Evolutionary conservation across 1,284 basidiomycete genomes (phyloP).

Genomic region (Malassezia japonica): DNA sequence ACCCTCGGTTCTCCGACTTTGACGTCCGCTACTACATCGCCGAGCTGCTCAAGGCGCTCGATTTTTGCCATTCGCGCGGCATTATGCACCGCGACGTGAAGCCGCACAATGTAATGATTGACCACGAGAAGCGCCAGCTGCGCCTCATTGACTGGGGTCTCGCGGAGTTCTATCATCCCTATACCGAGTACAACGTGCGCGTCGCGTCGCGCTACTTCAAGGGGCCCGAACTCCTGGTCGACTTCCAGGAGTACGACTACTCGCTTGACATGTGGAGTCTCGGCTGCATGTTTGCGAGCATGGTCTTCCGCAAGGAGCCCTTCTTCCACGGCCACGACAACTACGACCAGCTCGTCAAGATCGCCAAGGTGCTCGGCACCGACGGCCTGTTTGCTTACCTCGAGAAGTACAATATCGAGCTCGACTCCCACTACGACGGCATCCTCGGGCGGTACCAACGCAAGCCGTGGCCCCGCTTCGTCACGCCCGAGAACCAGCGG

Average conservation of each 20-base stretch:
- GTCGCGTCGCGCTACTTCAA: constrained; percentile 98
- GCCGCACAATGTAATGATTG: constrained; percentile 99
- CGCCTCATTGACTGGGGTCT: constrained; percentile 98
- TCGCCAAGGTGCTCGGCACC: constrained; percentile 91
- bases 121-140: constrained; percentile 88
- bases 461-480: constrained; percentile 63
- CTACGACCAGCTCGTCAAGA: constrained; percentile 96
- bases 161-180: constrained; percentile 96
- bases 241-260: constrained; percentile 97
- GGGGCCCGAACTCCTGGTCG: constrained; percentile 89
- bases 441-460: constrained; percentile 59
- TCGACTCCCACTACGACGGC: constrained; percentile 49
- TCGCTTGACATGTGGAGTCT: constrained; percentile 87
- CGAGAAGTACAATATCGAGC: constrained; percentile 60
- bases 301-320: constrained; percentile 98
- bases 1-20: constrained; percentile 85
- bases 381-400: constrained; percentile 72
- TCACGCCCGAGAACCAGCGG: constrained; percentile 70
- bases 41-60: constrained; percentile 91
- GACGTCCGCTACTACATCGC: constrained; percentile 96
- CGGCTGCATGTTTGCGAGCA: constrained; percentile 76
- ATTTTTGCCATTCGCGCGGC: constrained; percentile 94
- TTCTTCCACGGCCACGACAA: constrained; percentile 99
- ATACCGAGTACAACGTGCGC: constrained; percentile 94
- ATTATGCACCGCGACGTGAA: constrained; percentile 99